phyloP scores from a whole-genome alignment of 1,284 basidiomycete species.

The Fistulinella staudtii region DNA sequence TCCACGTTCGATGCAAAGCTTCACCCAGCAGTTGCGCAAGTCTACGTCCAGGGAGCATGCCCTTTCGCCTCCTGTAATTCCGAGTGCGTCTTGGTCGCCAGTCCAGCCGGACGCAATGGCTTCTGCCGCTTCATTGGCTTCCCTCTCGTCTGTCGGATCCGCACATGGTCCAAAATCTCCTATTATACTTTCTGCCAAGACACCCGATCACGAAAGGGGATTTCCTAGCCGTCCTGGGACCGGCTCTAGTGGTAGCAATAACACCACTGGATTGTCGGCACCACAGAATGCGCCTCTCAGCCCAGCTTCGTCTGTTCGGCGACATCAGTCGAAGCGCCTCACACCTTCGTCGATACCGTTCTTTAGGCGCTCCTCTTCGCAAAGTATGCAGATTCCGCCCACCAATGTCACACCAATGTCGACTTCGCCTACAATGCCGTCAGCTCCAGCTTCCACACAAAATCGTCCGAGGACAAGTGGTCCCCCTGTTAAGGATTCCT shows the following conservation, averaged over 20 bases:
- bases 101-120: slow-evolving; percentile 69
- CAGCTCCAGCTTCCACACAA: slow-evolving; percentile 40
- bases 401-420: slow-evolving; percentile 35
- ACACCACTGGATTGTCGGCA: slow-evolving; percentile 49
- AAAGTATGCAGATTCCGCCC: slow-evolving; percentile 68
- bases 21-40: slow-evolving; percentile 60
- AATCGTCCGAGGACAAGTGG: slow-evolving; percentile 38
- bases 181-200: slow-evolving; percentile 37
- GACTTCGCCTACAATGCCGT: slow-evolving; percentile 53
- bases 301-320: slow-evolving; percentile 61
- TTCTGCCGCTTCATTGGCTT: slow-evolving; percentile 68
- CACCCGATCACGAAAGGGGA: slow-evolving; percentile 51
- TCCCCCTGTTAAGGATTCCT: slow-evolving; percentile 53
- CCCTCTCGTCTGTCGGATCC: slow-evolving; percentile 68
- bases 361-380: slow-evolving; percentile 89
- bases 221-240: slow-evolving; percentile 63
- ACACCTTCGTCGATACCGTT: slow-evolving; percentile 96
- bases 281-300: slow-evolving; percentile 58
- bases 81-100: slow-evolving; percentile 58
- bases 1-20: slow-evolving; percentile 56
- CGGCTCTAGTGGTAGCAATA: slow-evolving; percentile 67
- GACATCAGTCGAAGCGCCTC: slow-evolving; percentile 70
- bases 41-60: slow-evolving; percentile 63
- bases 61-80: slow-evolving; percentile 39
- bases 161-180: slow-evolving; percentile 44